Evolutionary conservation across 805 yeast genomes (phyloP), one percentile per base, ranked within the genome.

Genomic region (Hanseniaspora hatyaiensis): DNA sequence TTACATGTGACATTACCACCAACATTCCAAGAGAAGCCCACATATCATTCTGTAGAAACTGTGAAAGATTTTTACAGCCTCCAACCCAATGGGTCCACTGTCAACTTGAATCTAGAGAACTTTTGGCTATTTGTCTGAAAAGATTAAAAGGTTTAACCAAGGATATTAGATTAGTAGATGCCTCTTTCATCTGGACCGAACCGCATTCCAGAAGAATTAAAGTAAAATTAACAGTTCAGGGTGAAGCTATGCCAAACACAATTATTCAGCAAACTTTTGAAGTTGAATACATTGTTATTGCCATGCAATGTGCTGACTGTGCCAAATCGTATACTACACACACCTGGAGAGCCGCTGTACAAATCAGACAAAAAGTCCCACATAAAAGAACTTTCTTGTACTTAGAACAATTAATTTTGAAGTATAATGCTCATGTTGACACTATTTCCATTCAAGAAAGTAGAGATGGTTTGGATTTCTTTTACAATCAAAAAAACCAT

Each of bases 271-370:
- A 92, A 67, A 75, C 82, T 22, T 87, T 89, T 61, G 96, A 85
- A 65, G 96, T 88, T 12, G 97, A 89, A 60, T 92, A 82, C 61
- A 77, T 84, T 15, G 98, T 89, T 48, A 72, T 83, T 52, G 94
- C 97, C 16, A 84, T 83, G 83, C 98, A 92, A 71, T 92, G 99
- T 72, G 81, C 96, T 3, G 97, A 89, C 67, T 92, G 99, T 77
- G 98, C 97, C 48, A 88, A 86, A 65, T 82, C 96, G 1, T 92
- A 82, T 60, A 92, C 99, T 28, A 82, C 94, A 23, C 86, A 92
- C 65, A 94, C 97, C 4, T 92, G 98, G 98, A 82, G 92, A 65
- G 96, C 99, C 28, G 78, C 89, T 24, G 95, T 94, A 31, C 99
- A 92, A 69, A 82, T 94, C 57, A 81, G 99, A 69, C 99, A 92